These are phyloP conservation scores for Lentinula lateritia DNA, from an alignment of 768 basidiomycete species.

Conservation along the genomic window DNA sequence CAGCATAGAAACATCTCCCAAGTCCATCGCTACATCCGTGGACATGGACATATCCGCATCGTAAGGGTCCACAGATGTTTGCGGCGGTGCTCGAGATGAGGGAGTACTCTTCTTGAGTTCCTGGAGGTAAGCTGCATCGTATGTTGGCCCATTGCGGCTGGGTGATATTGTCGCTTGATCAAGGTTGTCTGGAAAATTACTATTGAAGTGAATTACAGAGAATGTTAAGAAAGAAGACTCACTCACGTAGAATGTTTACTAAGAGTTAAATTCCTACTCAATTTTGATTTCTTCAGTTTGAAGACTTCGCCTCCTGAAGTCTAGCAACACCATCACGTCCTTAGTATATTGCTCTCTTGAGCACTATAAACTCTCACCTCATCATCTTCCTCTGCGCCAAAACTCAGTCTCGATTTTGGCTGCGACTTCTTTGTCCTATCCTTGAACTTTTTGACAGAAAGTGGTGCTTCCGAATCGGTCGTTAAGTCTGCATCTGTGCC, in stretches of 20 bases:
- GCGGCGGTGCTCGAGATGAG: constrained; percentile 35
- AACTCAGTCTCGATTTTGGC: constrained; percentile 68
- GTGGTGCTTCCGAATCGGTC: constrained; percentile 47
- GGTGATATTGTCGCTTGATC: constrained; percentile 54
- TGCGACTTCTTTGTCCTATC: constrained; percentile 63
- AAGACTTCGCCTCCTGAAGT: constrained; percentile 47
- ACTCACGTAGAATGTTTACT: constrained; percentile 49
- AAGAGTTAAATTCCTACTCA: constrained; percentile 62
- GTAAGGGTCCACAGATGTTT: constrained; percentile 31
- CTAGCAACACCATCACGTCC: not conserved
- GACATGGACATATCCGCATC: constrained; percentile 51
- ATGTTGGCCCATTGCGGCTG: constrained; percentile 44
- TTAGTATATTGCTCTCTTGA: not conserved
- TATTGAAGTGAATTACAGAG: constrained; percentile 18
- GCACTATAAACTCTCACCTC: constrained; percentile 42
- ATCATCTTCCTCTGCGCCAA: constrained; percentile 49
- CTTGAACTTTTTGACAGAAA: constrained; percentile 64
- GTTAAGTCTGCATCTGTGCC: not conserved
- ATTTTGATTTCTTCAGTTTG: constrained; percentile 73
- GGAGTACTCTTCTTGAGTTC: constrained; percentile 78
- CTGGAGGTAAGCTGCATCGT: constrained; percentile 67
- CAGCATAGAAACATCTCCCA: constrained; percentile 34
- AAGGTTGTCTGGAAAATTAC: constrained; percentile 40
- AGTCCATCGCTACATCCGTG: constrained; percentile 42
- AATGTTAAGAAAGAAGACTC: not conserved